These are phyloP conservation scores for Cladosporium sp. DNA, from an alignment of 2,329 filamentous ascomycete genomes.

Conservation along the genomic window DNA sequence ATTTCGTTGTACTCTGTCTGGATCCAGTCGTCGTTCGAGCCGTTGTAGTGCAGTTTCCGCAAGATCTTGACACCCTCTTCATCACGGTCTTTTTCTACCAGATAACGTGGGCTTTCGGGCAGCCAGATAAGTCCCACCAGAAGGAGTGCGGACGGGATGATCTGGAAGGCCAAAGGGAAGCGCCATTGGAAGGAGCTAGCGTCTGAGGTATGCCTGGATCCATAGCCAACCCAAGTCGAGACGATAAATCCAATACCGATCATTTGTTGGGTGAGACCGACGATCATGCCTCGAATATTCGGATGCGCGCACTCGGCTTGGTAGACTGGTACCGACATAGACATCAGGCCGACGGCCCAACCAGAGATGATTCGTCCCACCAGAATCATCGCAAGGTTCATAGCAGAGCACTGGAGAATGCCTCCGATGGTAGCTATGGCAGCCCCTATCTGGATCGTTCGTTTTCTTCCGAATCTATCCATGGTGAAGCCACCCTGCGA, in stretches of 20 bases:
- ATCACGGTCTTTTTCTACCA: constrained; percentile 26
- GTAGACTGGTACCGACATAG: constrained; percentile 60
- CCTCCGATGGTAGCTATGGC: constrained; percentile 56
- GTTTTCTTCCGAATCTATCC: constrained; percentile 57
- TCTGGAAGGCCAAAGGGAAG: constrained; percentile 45
- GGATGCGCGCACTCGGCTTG: constrained; percentile 59
- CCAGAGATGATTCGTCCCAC: constrained; percentile 58
- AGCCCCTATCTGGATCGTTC: constrained; percentile 58
- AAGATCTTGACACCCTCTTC: constrained; percentile 25
- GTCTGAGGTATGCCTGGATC: constrained; percentile 36
- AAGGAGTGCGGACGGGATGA: constrained; percentile 41
- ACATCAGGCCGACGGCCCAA: constrained; percentile 55
- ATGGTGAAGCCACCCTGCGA: constrained; percentile 48
- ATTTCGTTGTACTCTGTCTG: constrained; percentile 57
- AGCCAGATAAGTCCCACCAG: constrained; percentile 39
- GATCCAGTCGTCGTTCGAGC: constrained; percentile 52
- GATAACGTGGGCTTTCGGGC: constrained; percentile 21
- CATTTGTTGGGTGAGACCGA: constrained; percentile 56
- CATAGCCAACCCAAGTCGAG: constrained; percentile 51
- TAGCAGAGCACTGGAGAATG: constrained; percentile 55
- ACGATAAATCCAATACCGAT: constrained; percentile 55
- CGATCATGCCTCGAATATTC: constrained; percentile 55
- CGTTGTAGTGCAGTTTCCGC: constrained; percentile 51
- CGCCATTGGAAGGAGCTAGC: constrained; percentile 33
- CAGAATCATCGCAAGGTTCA: constrained; percentile 53